phyloP scores from a whole-genome alignment of 2,329 filamentous ascomycete species.

The Capronia coronata region DNA sequence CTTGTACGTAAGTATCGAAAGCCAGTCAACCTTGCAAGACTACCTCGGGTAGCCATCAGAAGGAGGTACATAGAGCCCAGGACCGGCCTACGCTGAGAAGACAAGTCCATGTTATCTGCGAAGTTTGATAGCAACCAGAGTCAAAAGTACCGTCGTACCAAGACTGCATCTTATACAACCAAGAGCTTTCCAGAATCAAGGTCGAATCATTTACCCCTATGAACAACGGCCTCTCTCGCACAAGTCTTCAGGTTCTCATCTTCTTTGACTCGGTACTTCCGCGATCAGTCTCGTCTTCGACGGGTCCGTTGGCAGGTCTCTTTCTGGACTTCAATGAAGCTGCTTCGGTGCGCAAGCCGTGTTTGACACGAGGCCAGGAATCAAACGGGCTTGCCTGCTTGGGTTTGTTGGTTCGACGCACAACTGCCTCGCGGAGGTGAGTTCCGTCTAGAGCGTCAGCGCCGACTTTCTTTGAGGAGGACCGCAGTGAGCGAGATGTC shows the following conservation, averaged over 20 bases:
- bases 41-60: too few species aligned
- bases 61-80: too few species aligned
- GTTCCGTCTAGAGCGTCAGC: background rate
- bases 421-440: background rate
- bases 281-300: constrained; percentile 4
- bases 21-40: too few species aligned
- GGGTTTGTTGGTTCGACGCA: background rate
- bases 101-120: too few species aligned
- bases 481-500: constrained; percentile 14
- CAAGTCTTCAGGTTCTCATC: constrained; percentile 6
- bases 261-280: constrained; percentile 9
- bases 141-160: background rate
- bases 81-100: too few species aligned
- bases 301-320: constrained; percentile 20
- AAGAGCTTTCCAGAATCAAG: background rate
- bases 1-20: too few species aligned
- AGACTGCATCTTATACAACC: constrained; percentile 7
- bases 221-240: background rate
- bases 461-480: constrained; percentile 9
- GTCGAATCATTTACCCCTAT: background rate
- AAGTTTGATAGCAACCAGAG: background rate
- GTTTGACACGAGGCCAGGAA: constrained; percentile 27
- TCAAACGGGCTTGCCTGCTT: constrained; percentile 28
- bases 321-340: constrained; percentile 19
- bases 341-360: constrained; percentile 8